Evolutionary conservation across 2,329 filamentous ascomycete species (phyloP).

Genomic region (Plenodomus biglobosus): DNA sequence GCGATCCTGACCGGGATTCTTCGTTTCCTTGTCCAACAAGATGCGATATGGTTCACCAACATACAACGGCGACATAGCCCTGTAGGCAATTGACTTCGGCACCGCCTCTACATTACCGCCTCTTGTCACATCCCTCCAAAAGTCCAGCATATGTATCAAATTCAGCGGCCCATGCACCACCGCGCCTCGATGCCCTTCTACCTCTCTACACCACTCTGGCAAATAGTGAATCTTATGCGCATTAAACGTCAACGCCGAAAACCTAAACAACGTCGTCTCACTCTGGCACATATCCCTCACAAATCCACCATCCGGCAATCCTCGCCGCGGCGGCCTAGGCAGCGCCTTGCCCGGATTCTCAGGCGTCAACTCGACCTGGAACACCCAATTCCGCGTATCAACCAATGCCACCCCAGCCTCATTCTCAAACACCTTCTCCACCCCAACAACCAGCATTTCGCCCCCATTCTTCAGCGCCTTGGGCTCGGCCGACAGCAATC

Average conservation of each 20-base stretch:
- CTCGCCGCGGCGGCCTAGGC: conserved; percentile 19
- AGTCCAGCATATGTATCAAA: conserved; percentile 53
- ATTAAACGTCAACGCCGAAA: conserved; percentile 90
- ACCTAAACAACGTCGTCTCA: conserved; percentile 77
- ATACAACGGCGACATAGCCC: conserved; percentile 39
- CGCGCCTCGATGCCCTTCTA: conserved; percentile 73
- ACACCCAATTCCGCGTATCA: conserved; percentile 45
- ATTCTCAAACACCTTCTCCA: conserved; percentile 56
- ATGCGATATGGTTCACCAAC: conserved; percentile 37
- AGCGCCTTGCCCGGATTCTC: conserved; percentile 41
- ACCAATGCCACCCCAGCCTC: conserved; percentile 37
- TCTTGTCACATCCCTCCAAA: conserved; percentile 34
- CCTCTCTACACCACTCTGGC: conserved; percentile 64
- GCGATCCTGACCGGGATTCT: background rate
- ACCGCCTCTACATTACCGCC: conserved; percentile 16
- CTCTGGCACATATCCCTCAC: conserved; percentile 64
- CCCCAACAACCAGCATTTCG: conserved; percentile 61
- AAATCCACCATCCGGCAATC: conserved; percentile 18
- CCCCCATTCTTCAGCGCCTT: conserved; percentile 54
- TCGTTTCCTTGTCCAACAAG: conserved; percentile 15
- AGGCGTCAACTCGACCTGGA: conserved; percentile 46
- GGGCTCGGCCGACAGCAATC: conserved; percentile 48
- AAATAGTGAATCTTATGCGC: conserved; percentile 90
- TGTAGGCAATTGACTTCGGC: conserved; percentile 32
- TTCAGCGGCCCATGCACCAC: conserved; percentile 88